Evolutionary conservation across 306 rosid genomes (phyloP).

Genomic region (Vigna hirtella): DNA sequence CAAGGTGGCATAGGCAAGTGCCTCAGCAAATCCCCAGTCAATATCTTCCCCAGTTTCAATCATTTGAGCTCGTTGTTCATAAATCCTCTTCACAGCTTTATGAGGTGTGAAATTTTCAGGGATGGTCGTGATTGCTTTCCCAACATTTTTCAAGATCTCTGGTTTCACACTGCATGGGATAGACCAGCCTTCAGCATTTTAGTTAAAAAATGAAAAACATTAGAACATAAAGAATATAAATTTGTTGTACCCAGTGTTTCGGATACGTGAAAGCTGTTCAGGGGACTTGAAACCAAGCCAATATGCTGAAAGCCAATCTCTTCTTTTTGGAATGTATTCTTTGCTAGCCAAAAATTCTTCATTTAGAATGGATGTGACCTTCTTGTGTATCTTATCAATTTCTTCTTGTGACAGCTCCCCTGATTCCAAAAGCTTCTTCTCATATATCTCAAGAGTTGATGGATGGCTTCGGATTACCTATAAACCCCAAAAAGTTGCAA

Average conservation of each 20-base stretch:
- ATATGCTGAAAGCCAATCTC: constrained; percentile 98
- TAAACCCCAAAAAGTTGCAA: constrained; percentile 35
- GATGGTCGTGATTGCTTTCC: constrained; percentile 83
- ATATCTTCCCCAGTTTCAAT: constrained; percentile 93
- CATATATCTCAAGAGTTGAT: constrained; percentile 84
- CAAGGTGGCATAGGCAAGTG: constrained; percentile 96
- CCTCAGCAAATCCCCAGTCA: constrained; percentile 96
- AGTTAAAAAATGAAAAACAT: constrained; percentile 17
- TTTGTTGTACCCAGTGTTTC: constrained; percentile 84
- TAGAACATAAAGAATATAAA: constrained; percentile 25
- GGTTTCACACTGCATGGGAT: constrained; percentile 77
- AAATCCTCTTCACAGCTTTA: constrained; percentile 89
- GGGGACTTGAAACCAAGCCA: constrained; percentile 98
- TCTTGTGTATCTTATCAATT: constrained; percentile 68
- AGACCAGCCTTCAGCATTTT: constrained; percentile 35
- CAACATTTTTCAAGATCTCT: constrained; percentile 89
- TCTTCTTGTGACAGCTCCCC: constrained; percentile 77
- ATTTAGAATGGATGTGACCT: constrained; percentile 77
- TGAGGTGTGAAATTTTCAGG: constrained; percentile 89
- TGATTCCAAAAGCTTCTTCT: constrained; percentile 79
- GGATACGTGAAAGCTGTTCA: constrained; percentile 89
- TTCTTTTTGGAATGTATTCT: constrained; percentile 85
- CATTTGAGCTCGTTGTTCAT: constrained; percentile 89
- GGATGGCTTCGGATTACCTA: constrained; percentile 89
- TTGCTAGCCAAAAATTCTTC: constrained; percentile 93